phyloP scores from a whole-genome alignment of 139 green algal species.

The Haematococcus lacustris region DNA sequence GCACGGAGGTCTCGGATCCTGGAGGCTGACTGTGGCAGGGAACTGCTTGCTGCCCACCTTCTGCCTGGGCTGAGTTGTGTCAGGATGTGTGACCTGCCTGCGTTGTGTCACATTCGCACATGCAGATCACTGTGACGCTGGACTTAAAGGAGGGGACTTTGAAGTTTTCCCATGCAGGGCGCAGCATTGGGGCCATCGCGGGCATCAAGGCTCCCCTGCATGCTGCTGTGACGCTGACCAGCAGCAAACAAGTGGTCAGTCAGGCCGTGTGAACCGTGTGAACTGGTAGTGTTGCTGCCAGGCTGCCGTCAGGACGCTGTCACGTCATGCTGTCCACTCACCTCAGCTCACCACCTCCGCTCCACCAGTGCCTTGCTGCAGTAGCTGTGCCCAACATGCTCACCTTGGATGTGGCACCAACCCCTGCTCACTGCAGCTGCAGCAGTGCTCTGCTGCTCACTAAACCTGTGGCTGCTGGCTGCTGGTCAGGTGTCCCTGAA shows the following conservation, averaged over 20 bases:
- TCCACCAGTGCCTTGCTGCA: not conserved
- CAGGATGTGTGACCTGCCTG: constrained; percentile 7
- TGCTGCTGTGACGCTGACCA: constrained; percentile 48
- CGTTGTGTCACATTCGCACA: not conserved
- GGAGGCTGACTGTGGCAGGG: too few relatives aligned
- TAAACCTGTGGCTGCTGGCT: not conserved
- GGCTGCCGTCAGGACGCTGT: too few relatives aligned
- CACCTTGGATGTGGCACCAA: too few relatives aligned
- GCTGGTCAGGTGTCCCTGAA: constrained; percentile 20
- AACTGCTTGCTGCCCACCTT: too few relatives aligned
- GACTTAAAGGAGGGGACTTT: constrained; percentile 53
- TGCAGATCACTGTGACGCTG: constrained; percentile 18
- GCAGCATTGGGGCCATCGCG: constrained; percentile 46
- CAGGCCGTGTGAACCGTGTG: too few relatives aligned
- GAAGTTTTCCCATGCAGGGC: constrained; percentile 37
- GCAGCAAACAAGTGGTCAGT: constrained; percentile 35
- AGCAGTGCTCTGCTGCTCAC: not conserved
- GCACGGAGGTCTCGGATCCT: too few relatives aligned
- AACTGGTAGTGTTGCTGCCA: too few relatives aligned
- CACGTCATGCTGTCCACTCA: too few relatives aligned
- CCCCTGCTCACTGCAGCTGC: too few relatives aligned
- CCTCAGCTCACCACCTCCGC: not conserved
- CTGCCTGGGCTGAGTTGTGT: too few relatives aligned
- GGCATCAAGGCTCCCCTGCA: constrained; percentile 48
- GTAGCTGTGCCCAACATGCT: too few relatives aligned